Evolutionary conservation across 2,329 filamentous ascomycete species (phyloP), one percentile per base, ranked within the genome.

Genomic region (Aspergillus niger): DNA sequence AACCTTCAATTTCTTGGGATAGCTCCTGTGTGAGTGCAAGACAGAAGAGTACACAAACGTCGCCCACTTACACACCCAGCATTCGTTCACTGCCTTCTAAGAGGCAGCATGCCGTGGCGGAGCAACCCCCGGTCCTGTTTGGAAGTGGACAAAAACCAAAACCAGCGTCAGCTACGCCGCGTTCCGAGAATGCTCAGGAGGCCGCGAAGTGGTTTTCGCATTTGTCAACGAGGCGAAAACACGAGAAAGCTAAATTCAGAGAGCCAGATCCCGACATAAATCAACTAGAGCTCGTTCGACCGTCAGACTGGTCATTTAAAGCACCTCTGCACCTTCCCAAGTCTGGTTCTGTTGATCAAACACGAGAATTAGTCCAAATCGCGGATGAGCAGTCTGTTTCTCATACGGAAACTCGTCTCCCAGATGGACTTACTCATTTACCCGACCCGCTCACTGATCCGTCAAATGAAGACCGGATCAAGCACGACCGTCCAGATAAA

Each of bases 211-310:
- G 51, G 32, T 72, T 69, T 41, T 32, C 53, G 13, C 70, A 66
- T 43, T 47, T 74, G 5, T 74, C 69, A 8, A 69, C 67, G 3
- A 67, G 66, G 32, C 59, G 70, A 55, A 72, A 64, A 57, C 67
- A 70, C 49, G 65, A 75, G 49, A 77, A 77, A 57, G 65, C 69
- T n/a, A 65, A 70, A 47, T 62, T 61, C 7, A 60, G 67, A 36
- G 77, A 79, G 32, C 70, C 68, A 43, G 64, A 67, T n/a, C 77
- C 78, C 15, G 69, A 78, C 62, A 68, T 73, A 22, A 70, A 63
- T 17, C 66, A 75, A 44, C 51, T 80, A 15, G 66, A 79, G 15
- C 63, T 80, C n/a, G 63, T 68, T 61, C 71, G 64, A 8, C 76
- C 76, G 8, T 70, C 71, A 6, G 71, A 77, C 8, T 77, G 73